Evolutionary conservation across 2,329 filamentous ascomycete species (phyloP), one percentile per base, ranked within the genome.

Genomic region (Furcasterigmium furcatum): DNA sequence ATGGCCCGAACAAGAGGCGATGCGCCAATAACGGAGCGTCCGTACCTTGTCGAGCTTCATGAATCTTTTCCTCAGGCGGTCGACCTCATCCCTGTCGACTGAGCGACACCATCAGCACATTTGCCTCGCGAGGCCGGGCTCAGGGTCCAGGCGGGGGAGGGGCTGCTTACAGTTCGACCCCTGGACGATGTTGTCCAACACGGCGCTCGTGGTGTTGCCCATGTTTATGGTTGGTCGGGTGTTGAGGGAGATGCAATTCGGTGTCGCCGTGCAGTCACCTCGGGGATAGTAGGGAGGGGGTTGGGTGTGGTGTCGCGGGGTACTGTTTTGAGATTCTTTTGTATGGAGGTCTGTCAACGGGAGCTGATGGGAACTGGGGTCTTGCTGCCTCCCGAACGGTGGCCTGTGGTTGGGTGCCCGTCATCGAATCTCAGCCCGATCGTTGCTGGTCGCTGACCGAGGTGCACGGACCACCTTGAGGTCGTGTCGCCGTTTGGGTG

Each of bases 11-110:
- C 6, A 19, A 14, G n/a, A 21, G 27, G 18, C 19, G 16, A 22
- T n/a, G 38, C 20, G n/a, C 16, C 24, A 20, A 36, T 9, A 10
- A 25, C 14, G 35, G n/a, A 12, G 16, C 24, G 21, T 40, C 20
- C 73, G 55, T 71, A 94, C 92, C 82, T 96, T 97, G 71, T 99
- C 94, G 49, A 99, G 77, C 73, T 99, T 99, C 92, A 97, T 97
- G 65, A 99, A 99, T 51, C 92, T 83, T 76, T 99, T 99, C 62
- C 91, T 82, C 65, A 99, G 77, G 61, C 94, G 83, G 65, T 97
- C 94, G 49, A 99, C 91, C 70, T 99, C 94, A 61, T 99, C 94
- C 67, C 88, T 86, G 74, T 99, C 89, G 76, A 99, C 92, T 97
- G 38, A 47, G 14, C 7, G 27, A 9, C 12, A 21, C 9, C 18